Evolutionary conservation across 495 filamentous ascomycete species (phyloP), one percentile per base, ranked within the genome.

Genomic region (Penicillium paradoxum): DNA sequence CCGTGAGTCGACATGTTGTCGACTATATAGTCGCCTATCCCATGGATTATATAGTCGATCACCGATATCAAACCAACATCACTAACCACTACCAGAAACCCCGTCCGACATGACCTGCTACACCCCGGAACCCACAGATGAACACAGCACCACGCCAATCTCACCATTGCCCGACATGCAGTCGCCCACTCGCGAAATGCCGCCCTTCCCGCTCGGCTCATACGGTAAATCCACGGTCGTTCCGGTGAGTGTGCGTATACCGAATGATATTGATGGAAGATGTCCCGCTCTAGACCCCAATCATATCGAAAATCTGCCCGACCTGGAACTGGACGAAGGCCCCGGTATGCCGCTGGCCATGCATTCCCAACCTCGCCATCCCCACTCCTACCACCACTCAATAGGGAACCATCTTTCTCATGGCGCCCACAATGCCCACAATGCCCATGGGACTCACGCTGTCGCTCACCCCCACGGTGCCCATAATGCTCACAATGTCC

Each of bases 91-190:
- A 7, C 10, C 27, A 74, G 71, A 57, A 39, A 74, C 71, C n/a
- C 71, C 71, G 6, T 70, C 71, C 32, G 71, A 74, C 48, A 74
- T 74, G 68, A 70, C 66, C 32, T 74, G 69, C 53, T 72, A 65
- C 49, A 74, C 71, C 2, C 71, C 71, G 3, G 65, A 68, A 43
- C 69, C 66, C 15, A 50, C 58, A 6, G 69, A 72, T 15, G 65
- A 69, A 25, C 56, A 40, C 32, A 43, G 21, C 49, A 45, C 60
- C 4, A 64, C 65, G 18, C 66, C 70, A n/a, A 49, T 71, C n/a
- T 71, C 69, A 24, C 68, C 69, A 18, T 27, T 58, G 10, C 56
- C 65, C 41, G 71, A 73, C 9, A 55, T 65, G 13, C 59, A 63
- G 13, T 64, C 69, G 13, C 62, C 64, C 24, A 49, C 57, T 7